These are phyloP conservation scores for Ceratobasidium sp. DNA, from an alignment of 1,284 basidiomycete species.

Conservation along the genomic window DNA sequence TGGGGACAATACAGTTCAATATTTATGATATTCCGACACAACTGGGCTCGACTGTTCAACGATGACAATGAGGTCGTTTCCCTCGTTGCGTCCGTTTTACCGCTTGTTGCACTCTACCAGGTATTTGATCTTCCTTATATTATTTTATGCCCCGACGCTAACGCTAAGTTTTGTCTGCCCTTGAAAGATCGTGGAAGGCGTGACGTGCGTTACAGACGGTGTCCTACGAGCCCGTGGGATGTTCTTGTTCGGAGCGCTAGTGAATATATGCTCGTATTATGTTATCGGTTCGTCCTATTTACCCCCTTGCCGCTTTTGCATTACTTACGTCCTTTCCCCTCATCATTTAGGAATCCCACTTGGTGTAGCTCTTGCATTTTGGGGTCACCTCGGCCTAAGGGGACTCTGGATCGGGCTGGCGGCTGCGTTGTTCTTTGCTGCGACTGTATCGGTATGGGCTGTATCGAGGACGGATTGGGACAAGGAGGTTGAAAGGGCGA, in stretches of 20 bases:
- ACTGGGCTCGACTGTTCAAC: conserved; percentile 77
- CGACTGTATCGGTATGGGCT: conserved; percentile 34
- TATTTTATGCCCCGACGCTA: too few relatives aligned
- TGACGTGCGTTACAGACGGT: conserved; percentile 32
- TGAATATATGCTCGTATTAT: conserved; percentile 49
- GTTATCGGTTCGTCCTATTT: conserved; percentile 44
- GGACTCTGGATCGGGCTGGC: conserved; percentile 50
- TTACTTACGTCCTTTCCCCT: neutral
- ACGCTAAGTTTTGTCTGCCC: neutral
- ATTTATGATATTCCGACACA: conserved; percentile 55
- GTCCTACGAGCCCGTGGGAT: conserved; percentile 47
- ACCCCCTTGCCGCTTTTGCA: neutral
- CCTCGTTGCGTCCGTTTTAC: conserved; percentile 79
- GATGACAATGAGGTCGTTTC: conserved; percentile 70
- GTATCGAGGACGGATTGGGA: conserved; percentile 48
- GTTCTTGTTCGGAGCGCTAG: conserved; percentile 46
- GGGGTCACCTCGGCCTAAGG: conserved; percentile 41
- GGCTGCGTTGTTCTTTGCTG: conserved; percentile 42
- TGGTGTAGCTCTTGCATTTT: conserved; percentile 42
- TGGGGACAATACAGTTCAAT: neutral
- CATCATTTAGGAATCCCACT: conserved; percentile 47
- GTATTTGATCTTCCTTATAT: conserved; percentile 55
- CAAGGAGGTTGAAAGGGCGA: conserved; percentile 45
- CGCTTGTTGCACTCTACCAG: conserved; percentile 83
- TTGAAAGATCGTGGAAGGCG: conserved; percentile 33